A percentile compares a stretch with the other conserved stretches of the same genome.
phyloP scores from a whole-genome alignment of 257 asterid species.

The Sherardia arvensis region DNA sequence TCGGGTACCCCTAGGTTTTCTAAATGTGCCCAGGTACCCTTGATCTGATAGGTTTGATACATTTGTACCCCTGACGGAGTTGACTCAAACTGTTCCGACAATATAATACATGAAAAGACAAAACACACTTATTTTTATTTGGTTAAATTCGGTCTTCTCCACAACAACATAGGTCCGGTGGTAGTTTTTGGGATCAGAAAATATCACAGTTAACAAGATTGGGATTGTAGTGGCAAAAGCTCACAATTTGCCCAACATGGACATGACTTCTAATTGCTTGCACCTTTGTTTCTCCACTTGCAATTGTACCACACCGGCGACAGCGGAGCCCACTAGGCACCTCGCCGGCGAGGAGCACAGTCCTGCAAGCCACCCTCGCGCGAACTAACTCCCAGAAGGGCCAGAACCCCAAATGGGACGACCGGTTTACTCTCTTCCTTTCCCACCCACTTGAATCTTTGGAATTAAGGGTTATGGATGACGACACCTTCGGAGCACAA shows the following conservation, averaged over 20 bases:
- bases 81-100: too few relatives aligned
- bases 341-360: conserved; percentile 12
- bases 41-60: too few relatives aligned
- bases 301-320: conserved; percentile 27
- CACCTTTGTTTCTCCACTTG: conserved; percentile 58
- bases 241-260: conserved; percentile 75
- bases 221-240: conserved; percentile 47
- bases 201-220: conserved; percentile 13
- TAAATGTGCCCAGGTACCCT: too few relatives aligned
- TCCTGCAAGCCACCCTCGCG: conserved; percentile 66
- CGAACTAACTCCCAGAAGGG: conserved; percentile 85
- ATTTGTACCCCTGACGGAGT: too few relatives aligned
- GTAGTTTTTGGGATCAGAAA: background rate
- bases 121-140: too few relatives aligned
- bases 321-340: conserved; percentile 1
- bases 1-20: too few relatives aligned
- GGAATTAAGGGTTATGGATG: conserved; percentile 64
- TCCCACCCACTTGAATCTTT: conserved; percentile 51
- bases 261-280: conserved; percentile 53
- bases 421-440: conserved; percentile 44
- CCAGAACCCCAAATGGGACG: conserved; percentile 63
- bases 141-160: too few relatives aligned
- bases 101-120: too few relatives aligned
- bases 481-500: conserved; percentile 76
- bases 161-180: too few relatives aligned